Evolutionary conservation across 495 filamentous ascomycete genomes (phyloP).

Genomic region (Trichoderma gamsii): DNA sequence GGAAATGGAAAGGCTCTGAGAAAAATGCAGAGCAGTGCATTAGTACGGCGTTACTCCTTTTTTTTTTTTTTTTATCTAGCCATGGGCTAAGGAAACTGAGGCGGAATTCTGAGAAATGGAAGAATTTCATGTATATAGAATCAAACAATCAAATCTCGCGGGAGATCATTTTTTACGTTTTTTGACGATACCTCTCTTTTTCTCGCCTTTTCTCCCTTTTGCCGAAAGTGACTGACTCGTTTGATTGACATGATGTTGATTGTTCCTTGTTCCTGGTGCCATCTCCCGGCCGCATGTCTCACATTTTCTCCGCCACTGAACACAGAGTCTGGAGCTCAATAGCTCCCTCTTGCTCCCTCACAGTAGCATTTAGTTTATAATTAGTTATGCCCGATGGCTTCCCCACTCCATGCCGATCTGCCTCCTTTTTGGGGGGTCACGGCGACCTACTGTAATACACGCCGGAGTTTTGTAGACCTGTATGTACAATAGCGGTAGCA

Average conservation of each 20-base stretch:
- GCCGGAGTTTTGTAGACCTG: background rate
- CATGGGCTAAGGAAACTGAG: background rate
- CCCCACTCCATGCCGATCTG: background rate
- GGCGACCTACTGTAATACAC: background rate
- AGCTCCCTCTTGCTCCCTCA: too few relatives aligned
- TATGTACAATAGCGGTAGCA: background rate
- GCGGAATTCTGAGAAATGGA: background rate
- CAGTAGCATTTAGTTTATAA: too few relatives aligned
- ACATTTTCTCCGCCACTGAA: background rate
- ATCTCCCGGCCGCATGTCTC: background rate
- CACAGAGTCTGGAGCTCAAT: background rate
- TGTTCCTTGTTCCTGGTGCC: background rate
- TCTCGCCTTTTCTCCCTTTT: background rate
- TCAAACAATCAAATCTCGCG: background rate
- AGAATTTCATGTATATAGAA: background rate
- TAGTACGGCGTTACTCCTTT: background rate
- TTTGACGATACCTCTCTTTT: background rate
- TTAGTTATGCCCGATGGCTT: background rate
- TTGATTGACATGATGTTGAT: background rate
- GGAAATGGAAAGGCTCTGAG: background rate
- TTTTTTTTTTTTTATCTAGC: background rate
- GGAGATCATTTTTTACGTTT: background rate
- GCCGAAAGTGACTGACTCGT: background rate
- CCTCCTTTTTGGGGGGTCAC: background rate
- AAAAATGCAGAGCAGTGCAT: constrained; percentile 2